phyloP scores from a whole-genome alignment of 805 yeast species.

The Deakozyma indianensis region DNA sequence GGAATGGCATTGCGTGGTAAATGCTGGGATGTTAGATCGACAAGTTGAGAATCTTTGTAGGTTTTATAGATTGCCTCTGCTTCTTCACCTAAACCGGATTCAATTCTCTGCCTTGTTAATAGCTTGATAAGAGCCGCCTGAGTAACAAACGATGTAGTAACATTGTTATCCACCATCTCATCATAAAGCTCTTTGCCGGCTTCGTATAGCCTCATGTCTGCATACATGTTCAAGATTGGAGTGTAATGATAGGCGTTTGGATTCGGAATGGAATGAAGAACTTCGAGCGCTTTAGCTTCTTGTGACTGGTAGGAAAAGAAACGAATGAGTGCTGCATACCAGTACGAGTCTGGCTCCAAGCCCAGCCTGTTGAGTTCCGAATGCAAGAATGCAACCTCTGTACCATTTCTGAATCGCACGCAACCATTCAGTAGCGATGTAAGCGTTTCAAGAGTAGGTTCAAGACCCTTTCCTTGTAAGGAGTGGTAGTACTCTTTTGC shows the following conservation, averaged over 20 bases:
- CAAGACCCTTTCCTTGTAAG: constrained; percentile 7
- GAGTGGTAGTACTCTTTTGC: constrained; percentile 18
- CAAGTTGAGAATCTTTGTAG: constrained; percentile 2
- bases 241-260: constrained; percentile 8
- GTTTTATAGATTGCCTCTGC: constrained; percentile 3
- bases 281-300: constrained; percentile 6
- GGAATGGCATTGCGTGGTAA: constrained; percentile 10
- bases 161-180: constrained; percentile 6
- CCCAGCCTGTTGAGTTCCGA: neutral
- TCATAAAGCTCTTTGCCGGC: constrained; percentile 6
- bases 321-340: neutral
- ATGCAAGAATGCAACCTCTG: neutral
- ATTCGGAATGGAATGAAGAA: constrained; percentile 8
- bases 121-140: constrained; percentile 8
- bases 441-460: constrained; percentile 8
- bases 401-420: constrained; percentile 5
- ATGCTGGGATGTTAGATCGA: constrained; percentile 10
- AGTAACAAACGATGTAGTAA: constrained; percentile 8
- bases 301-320: neutral
- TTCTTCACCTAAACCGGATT: constrained; percentile 2
- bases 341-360: neutral
- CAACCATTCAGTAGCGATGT: constrained; percentile 7
- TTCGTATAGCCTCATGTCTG: constrained; percentile 1
- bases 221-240: constrained; percentile 7
- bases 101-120: neutral